Evolutionary conservation across 495 filamentous ascomycete species (phyloP).

Genomic region (Tuber microsphaerosporum): DNA sequence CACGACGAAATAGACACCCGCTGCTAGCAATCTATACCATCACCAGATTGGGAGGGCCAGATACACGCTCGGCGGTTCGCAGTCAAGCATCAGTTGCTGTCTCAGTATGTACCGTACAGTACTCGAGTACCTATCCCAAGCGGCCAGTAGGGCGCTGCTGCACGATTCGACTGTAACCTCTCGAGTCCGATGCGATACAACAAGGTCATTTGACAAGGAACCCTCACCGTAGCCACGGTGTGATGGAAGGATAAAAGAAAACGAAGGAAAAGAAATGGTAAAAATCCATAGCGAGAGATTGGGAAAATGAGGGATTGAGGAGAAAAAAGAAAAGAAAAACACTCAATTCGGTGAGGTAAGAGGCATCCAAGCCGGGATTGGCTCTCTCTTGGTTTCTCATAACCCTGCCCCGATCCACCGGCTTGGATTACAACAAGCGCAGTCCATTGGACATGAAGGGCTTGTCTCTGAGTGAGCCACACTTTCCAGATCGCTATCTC

Average conservation of each 20-base stretch:
- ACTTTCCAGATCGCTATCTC: slow-evolving; percentile 16
- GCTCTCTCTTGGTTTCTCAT: slow-evolving; percentile 9
- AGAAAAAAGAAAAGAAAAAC: slow-evolving; percentile 15
- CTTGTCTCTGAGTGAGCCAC: slow-evolving; percentile 20
- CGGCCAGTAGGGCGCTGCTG: slow-evolving; percentile 10
- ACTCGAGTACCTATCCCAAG: background rate
- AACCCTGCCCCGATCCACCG: slow-evolving; percentile 33
- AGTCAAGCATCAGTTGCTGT: background rate
- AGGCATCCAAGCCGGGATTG: slow-evolving; percentile 24
- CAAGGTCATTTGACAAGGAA: slow-evolving; percentile 21
- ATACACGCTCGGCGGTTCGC: slow-evolving; percentile 16
- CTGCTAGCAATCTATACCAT: slow-evolving; percentile 20
- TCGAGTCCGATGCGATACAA: background rate
- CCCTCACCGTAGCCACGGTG: background rate
- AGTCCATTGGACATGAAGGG: slow-evolving; percentile 15
- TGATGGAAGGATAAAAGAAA: slow-evolving; percentile 4
- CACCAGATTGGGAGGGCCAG: slow-evolving; percentile 24
- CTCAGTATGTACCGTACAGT: background rate
- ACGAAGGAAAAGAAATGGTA: slow-evolving; percentile 5
- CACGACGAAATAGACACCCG: slow-evolving; percentile 10
- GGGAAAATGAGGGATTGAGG: slow-evolving; percentile 15
- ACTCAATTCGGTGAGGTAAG: slow-evolving; percentile 29
- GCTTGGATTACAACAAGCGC: slow-evolving; percentile 30
- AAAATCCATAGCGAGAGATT: slow-evolving; percentile 7
- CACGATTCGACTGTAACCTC: slow-evolving; percentile 15